Evolutionary conservation across 2,329 filamentous ascomycete species (phyloP).

Genomic region (Pseudocercospora eumusae): DNA sequence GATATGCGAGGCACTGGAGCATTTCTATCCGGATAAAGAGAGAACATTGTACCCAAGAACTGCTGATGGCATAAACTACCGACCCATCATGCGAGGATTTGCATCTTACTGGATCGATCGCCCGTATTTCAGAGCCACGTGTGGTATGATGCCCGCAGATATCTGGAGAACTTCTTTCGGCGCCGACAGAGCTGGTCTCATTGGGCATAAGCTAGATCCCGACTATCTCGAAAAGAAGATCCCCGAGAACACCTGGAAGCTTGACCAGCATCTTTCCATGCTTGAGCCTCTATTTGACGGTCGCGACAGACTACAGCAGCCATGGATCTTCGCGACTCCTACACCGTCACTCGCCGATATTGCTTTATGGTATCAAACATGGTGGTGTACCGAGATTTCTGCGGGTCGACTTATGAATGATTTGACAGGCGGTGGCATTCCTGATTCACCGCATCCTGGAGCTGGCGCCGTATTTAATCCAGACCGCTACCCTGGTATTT

Average conservation of each 20-base stretch:
- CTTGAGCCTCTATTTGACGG: conserved; percentile 40
- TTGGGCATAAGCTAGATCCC: conserved; percentile 43
- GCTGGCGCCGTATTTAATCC: conserved; percentile 40
- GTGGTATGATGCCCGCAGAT: conserved; percentile 43
- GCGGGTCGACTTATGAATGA: conserved; percentile 40
- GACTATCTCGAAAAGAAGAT: conserved; percentile 43
- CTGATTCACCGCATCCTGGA: conserved; percentile 31
- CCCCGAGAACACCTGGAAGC: conserved; percentile 40
- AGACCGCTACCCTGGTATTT: conserved; percentile 41
- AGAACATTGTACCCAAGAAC: conserved; percentile 41
- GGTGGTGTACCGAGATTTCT: conserved; percentile 45
- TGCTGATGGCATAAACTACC: conserved; percentile 39
- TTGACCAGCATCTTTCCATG: conserved; percentile 43
- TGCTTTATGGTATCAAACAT: conserved; percentile 43
- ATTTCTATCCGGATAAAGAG: conserved; percentile 37
- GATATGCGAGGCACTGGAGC: conserved; percentile 36
- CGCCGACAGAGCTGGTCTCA: conserved; percentile 41
- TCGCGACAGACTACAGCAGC: conserved; percentile 19
- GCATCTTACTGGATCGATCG: conserved; percentile 46
- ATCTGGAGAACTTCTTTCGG: conserved; percentile 45
- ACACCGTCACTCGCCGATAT: conserved; percentile 42
- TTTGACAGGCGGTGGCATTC: conserved; percentile 40
- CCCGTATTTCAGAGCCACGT: conserved; percentile 44
- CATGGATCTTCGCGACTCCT: conserved; percentile 41
- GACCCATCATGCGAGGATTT: conserved; percentile 42